These are phyloP conservation scores for Arabidopsis hybrid DNA, from an alignment of 441 rosid species.

Conservation along the genomic window DNA sequence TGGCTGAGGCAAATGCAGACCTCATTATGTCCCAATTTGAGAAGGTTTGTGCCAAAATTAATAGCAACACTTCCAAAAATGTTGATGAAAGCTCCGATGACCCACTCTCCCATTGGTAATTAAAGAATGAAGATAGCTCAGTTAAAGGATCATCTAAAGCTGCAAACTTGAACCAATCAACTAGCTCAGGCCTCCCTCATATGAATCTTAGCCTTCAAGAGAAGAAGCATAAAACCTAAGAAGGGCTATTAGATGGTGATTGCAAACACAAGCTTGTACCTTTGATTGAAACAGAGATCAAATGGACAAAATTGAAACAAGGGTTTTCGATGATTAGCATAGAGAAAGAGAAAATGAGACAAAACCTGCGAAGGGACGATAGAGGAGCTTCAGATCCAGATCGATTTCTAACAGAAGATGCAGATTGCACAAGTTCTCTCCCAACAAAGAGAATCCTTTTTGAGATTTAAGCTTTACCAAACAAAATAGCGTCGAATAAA, in stretches of 20 bases:
- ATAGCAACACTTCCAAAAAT: constrained; percentile 97
- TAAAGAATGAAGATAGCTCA: constrained; percentile 43
- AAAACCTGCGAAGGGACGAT: constrained; percentile 34
- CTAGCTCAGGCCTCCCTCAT: constrained; percentile 38
- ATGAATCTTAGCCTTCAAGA: constrained; percentile 27
- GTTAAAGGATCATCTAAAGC: constrained; percentile 40
- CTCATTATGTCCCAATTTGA: constrained; percentile 96
- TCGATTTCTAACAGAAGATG: constrained; percentile 37
- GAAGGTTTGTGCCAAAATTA: constrained; percentile 98
- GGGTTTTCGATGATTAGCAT: constrained; percentile 19
- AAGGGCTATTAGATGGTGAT: not conserved
- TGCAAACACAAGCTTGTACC: constrained; percentile 23
- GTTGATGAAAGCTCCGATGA: constrained; percentile 96
- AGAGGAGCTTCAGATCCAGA: constrained; percentile 48
- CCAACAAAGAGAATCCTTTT: not conserved
- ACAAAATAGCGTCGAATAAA: constrained; percentile 38
- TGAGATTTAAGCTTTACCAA: constrained; percentile 43
- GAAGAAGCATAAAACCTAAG: constrained; percentile 20
- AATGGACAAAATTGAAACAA: constrained; percentile 7
- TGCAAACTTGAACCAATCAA: constrained; percentile 31
- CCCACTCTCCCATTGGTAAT: constrained; percentile 91
- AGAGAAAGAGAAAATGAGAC: not conserved
- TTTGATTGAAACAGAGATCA: constrained; percentile 26
- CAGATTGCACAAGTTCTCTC: constrained; percentile 30
- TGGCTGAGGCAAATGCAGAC: constrained; percentile 44